Evolutionary conservation across 257 asterid species (phyloP).

Genomic region (Solanum dulcamara): DNA sequence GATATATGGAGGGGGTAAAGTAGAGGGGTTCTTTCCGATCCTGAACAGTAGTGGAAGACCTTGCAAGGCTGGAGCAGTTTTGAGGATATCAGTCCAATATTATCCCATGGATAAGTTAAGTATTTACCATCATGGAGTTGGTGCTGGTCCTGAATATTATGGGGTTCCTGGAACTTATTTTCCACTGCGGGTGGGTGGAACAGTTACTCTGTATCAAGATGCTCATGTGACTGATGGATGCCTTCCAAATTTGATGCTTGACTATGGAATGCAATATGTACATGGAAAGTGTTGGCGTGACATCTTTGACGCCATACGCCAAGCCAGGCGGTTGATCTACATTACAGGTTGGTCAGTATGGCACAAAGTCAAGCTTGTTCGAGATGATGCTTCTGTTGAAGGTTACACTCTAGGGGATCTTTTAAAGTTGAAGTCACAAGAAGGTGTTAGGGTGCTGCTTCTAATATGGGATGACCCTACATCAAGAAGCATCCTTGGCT

Average conservation of each 20-base stretch:
- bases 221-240: constrained; percentile 89
- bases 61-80: constrained; percentile 74
- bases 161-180: constrained; percentile 93
- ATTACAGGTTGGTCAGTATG: constrained; percentile 98
- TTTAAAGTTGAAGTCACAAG: constrained; percentile 84
- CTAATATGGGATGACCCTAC: constrained; percentile 98
- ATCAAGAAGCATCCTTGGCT: constrained; percentile 87
- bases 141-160: constrained; percentile 74
- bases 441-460: constrained; percentile 97
- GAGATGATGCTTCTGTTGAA: constrained; percentile 57
- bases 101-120: constrained; percentile 67
- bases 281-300: constrained; percentile 96
- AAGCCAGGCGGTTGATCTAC: constrained; percentile 75
- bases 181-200: constrained; percentile 92
- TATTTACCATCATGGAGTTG: constrained; percentile 65
- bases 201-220: constrained; percentile 86
- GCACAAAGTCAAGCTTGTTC: constrained; percentile 83
- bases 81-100: constrained; percentile 64
- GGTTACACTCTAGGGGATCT: constrained; percentile 75
- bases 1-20: constrained; percentile 52
- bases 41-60: constrained; percentile 68
- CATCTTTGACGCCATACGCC: constrained; percentile 74
- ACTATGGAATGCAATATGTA: constrained; percentile 51
- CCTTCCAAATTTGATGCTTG: constrained; percentile 72
- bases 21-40: constrained; percentile 70